Conservation (phyloP, 257 asterid species). For the Petunia axillaris region DNA sequence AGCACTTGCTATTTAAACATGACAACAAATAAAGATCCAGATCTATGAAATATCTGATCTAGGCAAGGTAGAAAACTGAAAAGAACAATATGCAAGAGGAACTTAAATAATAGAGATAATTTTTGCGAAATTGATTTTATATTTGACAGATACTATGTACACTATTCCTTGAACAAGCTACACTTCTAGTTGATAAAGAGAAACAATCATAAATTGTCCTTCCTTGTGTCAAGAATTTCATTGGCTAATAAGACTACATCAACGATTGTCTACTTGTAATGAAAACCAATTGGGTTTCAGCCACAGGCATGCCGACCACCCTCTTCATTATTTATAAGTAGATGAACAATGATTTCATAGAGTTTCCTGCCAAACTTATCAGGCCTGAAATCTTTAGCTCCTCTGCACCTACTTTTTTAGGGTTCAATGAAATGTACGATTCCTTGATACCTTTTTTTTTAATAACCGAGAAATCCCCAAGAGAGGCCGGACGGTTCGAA, state of each 20-base stretch:
- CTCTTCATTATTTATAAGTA: neutral
- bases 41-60: conserved; percentile 5
- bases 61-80: neutral
- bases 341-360: neutral
- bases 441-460: neutral
- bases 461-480: no score
- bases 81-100: conserved; percentile 4
- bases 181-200: neutral
- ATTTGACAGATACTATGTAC: neutral
- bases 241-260: neutral
- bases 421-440: neutral
- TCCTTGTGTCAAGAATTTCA: neutral
- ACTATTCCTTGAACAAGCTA: neutral
- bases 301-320: neutral
- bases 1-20: conserved; percentile 30
- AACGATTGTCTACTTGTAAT: neutral
- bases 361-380: neutral
- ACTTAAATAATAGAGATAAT: neutral
- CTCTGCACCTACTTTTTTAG: neutral
- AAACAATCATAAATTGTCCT: neutral
- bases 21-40: conserved; percentile 11
- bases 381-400: neutral
- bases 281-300: neutral
- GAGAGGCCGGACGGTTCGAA: no score
- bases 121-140: neutral